Conservation (phyloP, 805 yeast genomes). For the Suhomyces vadensis region DNA sequence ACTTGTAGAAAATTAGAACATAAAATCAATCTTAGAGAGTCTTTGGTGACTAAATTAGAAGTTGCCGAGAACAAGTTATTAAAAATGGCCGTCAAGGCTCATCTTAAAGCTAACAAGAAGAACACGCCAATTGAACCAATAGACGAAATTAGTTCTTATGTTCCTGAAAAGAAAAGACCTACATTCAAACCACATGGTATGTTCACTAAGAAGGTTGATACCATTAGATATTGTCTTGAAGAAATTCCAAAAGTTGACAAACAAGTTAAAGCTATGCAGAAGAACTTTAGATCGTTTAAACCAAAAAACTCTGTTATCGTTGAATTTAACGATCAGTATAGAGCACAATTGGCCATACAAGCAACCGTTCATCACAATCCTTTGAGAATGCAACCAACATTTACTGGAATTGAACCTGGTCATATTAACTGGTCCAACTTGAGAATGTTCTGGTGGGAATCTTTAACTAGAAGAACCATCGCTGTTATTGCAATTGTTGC, state of each 20-base stretch:
- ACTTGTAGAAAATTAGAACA: slow-evolving; percentile 54
- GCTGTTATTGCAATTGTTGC: slow-evolving; percentile 57
- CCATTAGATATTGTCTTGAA: slow-evolving; percentile 57
- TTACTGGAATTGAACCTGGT: slow-evolving; percentile 61
- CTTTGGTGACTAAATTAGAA: slow-evolving; percentile 64
- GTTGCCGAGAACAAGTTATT: slow-evolving; percentile 60
- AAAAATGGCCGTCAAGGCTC: slow-evolving; percentile 61
- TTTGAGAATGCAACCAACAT: slow-evolving; percentile 58
- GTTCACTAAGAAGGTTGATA: slow-evolving; percentile 55
- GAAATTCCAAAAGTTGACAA: slow-evolving; percentile 56
- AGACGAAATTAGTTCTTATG: slow-evolving; percentile 54
- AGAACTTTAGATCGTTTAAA: slow-evolving; percentile 42
- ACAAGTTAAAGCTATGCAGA: slow-evolving; percentile 59
- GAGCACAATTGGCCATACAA: slow-evolving; percentile 73
- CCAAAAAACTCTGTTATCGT: slow-evolving; percentile 83
- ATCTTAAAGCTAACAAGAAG: slow-evolving; percentile 67
- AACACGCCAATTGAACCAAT: slow-evolving; percentile 46
- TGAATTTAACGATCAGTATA: slow-evolving; percentile 74
- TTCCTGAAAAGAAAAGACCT: slow-evolving; percentile 72
- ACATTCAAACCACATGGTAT: slow-evolving; percentile 50
- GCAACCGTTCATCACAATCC: slow-evolving; percentile 65
- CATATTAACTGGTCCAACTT: slow-evolving; percentile 71
- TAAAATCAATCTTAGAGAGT: slow-evolving; percentile 59
- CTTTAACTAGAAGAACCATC: slow-evolving; percentile 52
- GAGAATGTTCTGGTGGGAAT: slow-evolving; percentile 82